Evolutionary conservation across 257 asterid genomes (phyloP), one percentile per base, ranked within the genome.

Genomic region (Paulownia fortunei): DNA sequence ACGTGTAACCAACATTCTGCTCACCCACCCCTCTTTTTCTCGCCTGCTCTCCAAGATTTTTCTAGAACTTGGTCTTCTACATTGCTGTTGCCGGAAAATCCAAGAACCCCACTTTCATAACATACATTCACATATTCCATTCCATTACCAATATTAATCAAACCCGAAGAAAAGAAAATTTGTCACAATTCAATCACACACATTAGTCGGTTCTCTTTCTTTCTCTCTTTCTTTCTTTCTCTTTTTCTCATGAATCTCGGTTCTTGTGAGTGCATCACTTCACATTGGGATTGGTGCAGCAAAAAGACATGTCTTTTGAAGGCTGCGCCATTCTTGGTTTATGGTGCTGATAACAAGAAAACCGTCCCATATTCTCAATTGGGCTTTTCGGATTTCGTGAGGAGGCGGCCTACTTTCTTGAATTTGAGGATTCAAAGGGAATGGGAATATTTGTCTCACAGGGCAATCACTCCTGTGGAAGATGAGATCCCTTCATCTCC

Each of bases 401-500:
- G 60, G 51, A 69, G 83, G 68, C 64, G 51, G 66, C 51, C 84
- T 49, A 21, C 18, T 82, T 76, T 79, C 67, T 76, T 80, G 88
- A 92, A 86, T 84, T 66, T 85, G 72, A 87, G 83, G 86, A 27
- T 41, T 83, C 70, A 71, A 30, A 80, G 76, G 78, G 89, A 89
- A 78, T 81, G 92, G 94, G 90, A 81, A 55, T 87, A 92, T 69
- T 78, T 66, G 76, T 83, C 85, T 52, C 85, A 82, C 39, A 85
- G 82, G 85, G 91, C 86, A 56, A 73, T 72, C 46, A 82, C 92
- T 44, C 83, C 92, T 15, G 86, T 87, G 55, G 93, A 82, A 11
- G 96, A 90, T 83, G 90, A 88, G 82, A 82, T 75, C 83, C 88
- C 96, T 59, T 61, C 83, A 21, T 68, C 90, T 71, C 79, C 82